Percentiles rank a stretch among this genome's conserved stretches.
phyloP scores from a whole-genome alignment of 2,329 filamentous ascomycete genomes.

The Juglanconis oblonga region DNA sequence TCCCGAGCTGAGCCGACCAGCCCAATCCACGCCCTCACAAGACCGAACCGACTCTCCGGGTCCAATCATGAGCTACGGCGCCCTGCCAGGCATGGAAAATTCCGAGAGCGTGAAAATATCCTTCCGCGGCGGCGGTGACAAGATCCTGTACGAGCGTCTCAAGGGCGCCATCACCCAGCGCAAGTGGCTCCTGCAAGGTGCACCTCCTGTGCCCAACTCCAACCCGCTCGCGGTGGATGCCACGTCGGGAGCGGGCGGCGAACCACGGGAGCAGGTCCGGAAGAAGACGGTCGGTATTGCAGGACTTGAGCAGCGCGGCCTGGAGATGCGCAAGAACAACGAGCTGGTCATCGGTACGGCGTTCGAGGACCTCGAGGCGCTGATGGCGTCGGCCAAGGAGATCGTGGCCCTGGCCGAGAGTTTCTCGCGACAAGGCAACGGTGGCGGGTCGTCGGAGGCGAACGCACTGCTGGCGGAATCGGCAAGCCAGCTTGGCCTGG shows the following conservation, averaged over 20 bases:
- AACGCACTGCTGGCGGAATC: slow-evolving; percentile 76
- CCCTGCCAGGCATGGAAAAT: slow-evolving; percentile 47
- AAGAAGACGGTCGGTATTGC: slow-evolving; percentile 80
- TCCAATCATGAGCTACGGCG: slow-evolving; percentile 53
- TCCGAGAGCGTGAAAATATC: slow-evolving; percentile 84
- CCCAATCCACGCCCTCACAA: slow-evolving; percentile 30
- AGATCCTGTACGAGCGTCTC: slow-evolving; percentile 83
- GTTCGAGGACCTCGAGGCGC: slow-evolving; percentile 91
- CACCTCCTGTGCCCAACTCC: slow-evolving; percentile 77
- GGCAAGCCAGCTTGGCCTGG: slow-evolving; percentile 76
- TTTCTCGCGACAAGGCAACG: slow-evolving; percentile 68
- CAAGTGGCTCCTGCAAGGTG: slow-evolving; percentile 91
- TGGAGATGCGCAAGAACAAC: slow-evolving; percentile 87
- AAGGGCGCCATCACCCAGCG: slow-evolving; percentile 86
- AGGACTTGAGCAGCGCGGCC: slow-evolving; percentile 79
- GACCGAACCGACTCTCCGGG: slow-evolving; percentile 72
- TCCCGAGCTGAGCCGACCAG: slow-evolving; percentile 35
- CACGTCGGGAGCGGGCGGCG: slow-evolving; percentile 28
- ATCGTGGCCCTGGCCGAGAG: slow-evolving; percentile 89
- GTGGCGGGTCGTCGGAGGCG: slow-evolving; percentile 64
- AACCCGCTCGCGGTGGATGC: slow-evolving; percentile 35
- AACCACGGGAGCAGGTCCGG: slow-evolving; percentile 2
- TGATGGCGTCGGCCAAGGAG: slow-evolving; percentile 97
- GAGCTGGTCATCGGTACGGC: slow-evolving; percentile 88
- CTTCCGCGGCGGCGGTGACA: slow-evolving; percentile 84